Conservation (phyloP, 352 stramenopile genomes). For the Phytophthora hybrid region DNA sequence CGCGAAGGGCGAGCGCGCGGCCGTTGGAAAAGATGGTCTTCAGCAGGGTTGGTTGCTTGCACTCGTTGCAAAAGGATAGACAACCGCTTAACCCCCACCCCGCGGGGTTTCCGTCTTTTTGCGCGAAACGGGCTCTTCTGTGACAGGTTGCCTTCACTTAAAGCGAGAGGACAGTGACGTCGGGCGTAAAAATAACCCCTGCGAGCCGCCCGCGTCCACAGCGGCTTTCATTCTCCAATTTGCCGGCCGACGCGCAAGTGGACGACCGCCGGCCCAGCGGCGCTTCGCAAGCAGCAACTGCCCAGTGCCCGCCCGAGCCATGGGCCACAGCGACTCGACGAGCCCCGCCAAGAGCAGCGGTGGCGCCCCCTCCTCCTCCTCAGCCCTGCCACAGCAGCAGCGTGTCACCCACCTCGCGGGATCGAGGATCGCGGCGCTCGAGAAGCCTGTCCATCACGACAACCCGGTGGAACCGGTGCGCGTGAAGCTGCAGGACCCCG, state of each 20-base stretch:
- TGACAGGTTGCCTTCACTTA: constrained; percentile 35
- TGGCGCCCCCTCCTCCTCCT: constrained; percentile 6
- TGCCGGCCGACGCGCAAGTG: constrained; percentile 46
- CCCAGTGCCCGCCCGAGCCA: constrained; percentile 9
- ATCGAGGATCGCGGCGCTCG: constrained; percentile 19
- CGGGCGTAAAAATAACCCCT: constrained; percentile 49
- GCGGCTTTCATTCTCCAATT: constrained; percentile 61
- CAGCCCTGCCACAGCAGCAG: constrained; percentile 4
- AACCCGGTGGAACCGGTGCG: constrained; percentile 60
- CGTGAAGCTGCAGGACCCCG: constrained; percentile 67
- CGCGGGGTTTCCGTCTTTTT: constrained; percentile 47
- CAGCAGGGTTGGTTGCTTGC: constrained; percentile 15
- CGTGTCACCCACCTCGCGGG: constrained; percentile 17
- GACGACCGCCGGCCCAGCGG: constrained; percentile 24
- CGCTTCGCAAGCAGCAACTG: constrained; percentile 24
- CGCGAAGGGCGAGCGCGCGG: constrained; percentile 1
- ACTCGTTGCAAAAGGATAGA: constrained; percentile 27
- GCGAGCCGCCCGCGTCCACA: constrained; percentile 22
- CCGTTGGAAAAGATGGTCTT: constrained; percentile 38
- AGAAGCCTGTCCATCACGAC: constrained; percentile 52
- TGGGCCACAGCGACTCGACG: constrained; percentile 56
- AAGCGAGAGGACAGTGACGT: constrained; percentile 30
- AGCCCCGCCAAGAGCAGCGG: constrained; percentile 49
- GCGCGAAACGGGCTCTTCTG: constrained; percentile 29
- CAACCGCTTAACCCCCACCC: constrained; percentile 29